Evolutionary conservation across 257 asterid genomes (phyloP).

Genomic region (Primulina tabacum): DNA sequence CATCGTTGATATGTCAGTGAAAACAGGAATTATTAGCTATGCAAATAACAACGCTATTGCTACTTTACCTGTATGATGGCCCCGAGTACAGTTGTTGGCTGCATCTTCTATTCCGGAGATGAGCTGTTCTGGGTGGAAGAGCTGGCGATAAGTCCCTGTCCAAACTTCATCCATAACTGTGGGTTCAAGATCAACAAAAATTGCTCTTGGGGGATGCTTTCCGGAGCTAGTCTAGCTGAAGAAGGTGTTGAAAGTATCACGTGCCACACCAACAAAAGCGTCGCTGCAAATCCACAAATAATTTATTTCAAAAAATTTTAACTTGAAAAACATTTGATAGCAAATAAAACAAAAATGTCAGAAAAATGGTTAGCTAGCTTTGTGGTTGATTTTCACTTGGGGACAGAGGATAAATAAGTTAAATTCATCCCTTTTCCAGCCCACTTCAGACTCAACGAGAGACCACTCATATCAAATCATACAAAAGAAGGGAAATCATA

Average conservation of each 20-base stretch:
- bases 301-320: neutral
- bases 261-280: conserved; percentile 55
- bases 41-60: neutral
- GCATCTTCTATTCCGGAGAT: conserved; percentile 96
- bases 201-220: conserved; percentile 88
- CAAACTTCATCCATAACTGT: conserved; percentile 88
- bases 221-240: conserved; percentile 91
- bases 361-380: too few species aligned
- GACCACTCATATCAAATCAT: too few species aligned
- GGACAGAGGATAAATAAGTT: too few species aligned
- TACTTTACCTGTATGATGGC: conserved; percentile 72
- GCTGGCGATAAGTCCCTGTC: conserved; percentile 81
- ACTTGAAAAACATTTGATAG: too few species aligned
- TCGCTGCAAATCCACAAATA: conserved; percentile 56
- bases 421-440: too few species aligned
- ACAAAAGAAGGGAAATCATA: too few species aligned
- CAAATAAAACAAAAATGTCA: too few species aligned
- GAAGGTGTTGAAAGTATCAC: conserved; percentile 91
- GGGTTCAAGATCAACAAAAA: conserved; percentile 88
- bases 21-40: neutral
- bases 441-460: too few species aligned
- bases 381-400: too few species aligned
- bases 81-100: conserved; percentile 88
- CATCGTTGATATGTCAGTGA: neutral
- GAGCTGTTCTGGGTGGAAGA: conserved; percentile 92